These are phyloP conservation scores for Hymenoscyphus infarciens DNA, from an alignment of 2,329 filamentous ascomycete species.

Conservation along the genomic window DNA sequence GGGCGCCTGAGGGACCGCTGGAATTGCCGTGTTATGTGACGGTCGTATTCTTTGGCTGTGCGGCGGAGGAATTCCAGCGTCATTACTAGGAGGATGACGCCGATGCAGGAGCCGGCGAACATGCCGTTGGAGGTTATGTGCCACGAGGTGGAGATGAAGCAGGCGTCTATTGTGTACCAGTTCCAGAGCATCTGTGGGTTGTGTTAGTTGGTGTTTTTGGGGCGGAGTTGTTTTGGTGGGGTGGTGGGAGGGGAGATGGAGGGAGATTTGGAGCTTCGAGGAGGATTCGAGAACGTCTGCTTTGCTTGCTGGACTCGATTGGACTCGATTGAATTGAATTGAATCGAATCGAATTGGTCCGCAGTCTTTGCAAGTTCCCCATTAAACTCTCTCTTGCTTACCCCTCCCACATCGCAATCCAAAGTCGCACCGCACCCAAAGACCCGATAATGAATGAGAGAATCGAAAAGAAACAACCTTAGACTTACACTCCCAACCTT, in stretches of 20 bases:
- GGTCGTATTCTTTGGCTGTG: constrained; percentile 68
- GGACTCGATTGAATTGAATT: too few species aligned
- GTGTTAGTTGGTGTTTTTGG: neutral
- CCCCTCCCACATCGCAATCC: too few species aligned
- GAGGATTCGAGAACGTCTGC: too few species aligned
- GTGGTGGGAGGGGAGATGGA: neutral
- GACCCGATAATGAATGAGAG: too few species aligned
- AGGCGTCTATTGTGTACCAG: constrained; percentile 68
- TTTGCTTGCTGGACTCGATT: too few species aligned
- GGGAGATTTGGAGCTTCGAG: too few species aligned
- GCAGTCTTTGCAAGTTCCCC: too few species aligned
- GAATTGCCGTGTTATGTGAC: constrained; percentile 56
- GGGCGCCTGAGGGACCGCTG: constrained; percentile 16
- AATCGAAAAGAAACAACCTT: too few species aligned
- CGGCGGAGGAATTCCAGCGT: constrained; percentile 70
- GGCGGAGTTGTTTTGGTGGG: neutral
- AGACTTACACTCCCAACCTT: constrained; percentile 13
- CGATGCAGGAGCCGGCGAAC: constrained; percentile 79
- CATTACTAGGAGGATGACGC: constrained; percentile 70
- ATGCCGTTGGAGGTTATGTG: constrained; percentile 64
- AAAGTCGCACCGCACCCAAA: too few species aligned
- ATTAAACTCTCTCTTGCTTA: too few species aligned
- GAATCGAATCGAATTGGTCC: too few species aligned
- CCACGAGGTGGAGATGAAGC: constrained; percentile 69
- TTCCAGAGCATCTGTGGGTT: constrained; percentile 70